Conservation (phyloP, 768 basidiomycete genomes). For the Lyophyllum atratum region DNA sequence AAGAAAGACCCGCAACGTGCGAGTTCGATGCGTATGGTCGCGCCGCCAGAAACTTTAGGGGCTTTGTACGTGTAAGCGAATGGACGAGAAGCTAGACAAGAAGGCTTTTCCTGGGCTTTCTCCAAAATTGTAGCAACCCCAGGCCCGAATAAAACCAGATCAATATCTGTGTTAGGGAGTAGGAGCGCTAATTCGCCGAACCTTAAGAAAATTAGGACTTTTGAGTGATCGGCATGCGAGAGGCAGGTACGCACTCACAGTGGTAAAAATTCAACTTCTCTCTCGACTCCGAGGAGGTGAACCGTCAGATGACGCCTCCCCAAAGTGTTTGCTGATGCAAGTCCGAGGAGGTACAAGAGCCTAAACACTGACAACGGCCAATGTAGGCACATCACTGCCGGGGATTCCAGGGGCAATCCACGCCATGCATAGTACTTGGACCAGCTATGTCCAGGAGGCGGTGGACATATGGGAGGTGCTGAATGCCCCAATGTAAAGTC, state of each 20-base stretch:
- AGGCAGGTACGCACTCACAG: conserved; percentile 30
- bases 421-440: conserved; percentile 48
- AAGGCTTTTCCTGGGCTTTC: conserved; percentile 28
- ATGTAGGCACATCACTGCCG: conserved; percentile 45
- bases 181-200: conserved; percentile 49
- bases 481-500: conserved; percentile 26
- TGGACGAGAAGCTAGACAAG: conserved; percentile 28
- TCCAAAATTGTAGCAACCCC: conserved; percentile 31
- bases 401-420: conserved; percentile 40
- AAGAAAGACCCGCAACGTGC: conserved; percentile 17
- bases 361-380: conserved; percentile 43
- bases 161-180: conserved; percentile 45
- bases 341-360: conserved; percentile 34
- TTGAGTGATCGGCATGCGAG: neutral
- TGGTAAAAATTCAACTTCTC: conserved; percentile 41
- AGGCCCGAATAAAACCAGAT: conserved; percentile 41
- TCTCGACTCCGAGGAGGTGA: conserved; percentile 40
- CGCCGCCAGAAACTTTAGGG: conserved; percentile 36
- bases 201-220: conserved; percentile 21
- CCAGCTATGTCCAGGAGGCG: conserved; percentile 36
- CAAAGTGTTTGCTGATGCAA: conserved; percentile 24
- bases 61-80: conserved; percentile 33
- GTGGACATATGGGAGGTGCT: conserved; percentile 25
- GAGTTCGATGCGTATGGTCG: conserved; percentile 39
- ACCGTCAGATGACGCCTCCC: conserved; percentile 30